Evolutionary conservation across 2,329 filamentous ascomycete species (phyloP), one percentile per base, ranked within the genome.

Genomic region (Colletotrichum sp.): DNA sequence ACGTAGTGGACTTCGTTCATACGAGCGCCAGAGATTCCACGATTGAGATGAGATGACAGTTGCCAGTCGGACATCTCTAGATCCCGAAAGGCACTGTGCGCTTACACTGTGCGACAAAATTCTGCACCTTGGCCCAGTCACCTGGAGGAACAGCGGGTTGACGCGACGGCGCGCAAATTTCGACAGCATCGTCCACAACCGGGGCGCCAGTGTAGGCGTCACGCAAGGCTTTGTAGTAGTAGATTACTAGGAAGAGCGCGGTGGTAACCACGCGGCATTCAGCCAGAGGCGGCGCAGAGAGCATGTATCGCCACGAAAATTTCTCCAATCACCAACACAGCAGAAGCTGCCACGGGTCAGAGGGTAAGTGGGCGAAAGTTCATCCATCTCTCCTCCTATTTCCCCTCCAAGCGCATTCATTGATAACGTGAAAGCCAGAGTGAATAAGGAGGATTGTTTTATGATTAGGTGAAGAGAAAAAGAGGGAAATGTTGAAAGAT

Each of bases 311-410:
- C 77, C 78, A 78, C 68, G 81, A 80, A 80, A 81, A 83, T 84
- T 84, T 85, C 83, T 84, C 83, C 79, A 79, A 76, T 66, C 76
- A 77, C 80, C 82, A 80, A 83, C 72, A 73, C 75, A 79, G 80
- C 79, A 77, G 77, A 79, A 78, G 76, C 77, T 75, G 77, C 68
- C 76, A 80, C 84, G 85, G 85, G 83, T 81, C 85, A 88, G 84
- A 88, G 84, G 87, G 88, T 89, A 89, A 89, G 88, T 85, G 84
- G 83, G 83, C 85, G 86, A 84, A 78, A 81, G 73, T 70, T 71
- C 68, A 18, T 88, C 84, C 72, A 80, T 93, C 92, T 94, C 81
- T 92, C 92, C 91, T 91, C 89, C 92, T 90, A 86, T 93, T 94
- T 94, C 92, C 92, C 92, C 92, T 93, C 92, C 89, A 88, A 84